Base-by-base conservation (phyloP, 2,329 filamentous ascomycete genomes). In the Hypoxylon sp. region DNA sequence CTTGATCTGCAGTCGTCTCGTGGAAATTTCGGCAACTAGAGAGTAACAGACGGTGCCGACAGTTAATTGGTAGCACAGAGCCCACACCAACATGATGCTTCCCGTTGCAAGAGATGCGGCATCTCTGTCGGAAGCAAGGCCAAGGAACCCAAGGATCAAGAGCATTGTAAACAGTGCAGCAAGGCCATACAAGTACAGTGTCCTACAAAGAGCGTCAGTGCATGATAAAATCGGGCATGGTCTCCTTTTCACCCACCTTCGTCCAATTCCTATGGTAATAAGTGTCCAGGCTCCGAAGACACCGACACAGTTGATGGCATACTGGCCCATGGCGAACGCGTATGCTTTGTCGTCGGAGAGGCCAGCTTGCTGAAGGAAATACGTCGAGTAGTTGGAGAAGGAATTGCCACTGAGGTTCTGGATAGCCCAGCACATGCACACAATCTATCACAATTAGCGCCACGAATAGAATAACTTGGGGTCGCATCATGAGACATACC, bases 31-130 rank as follows among this genome's bases (percentile, higher is more conserved):
- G 1, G 89, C 84, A 3, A 96, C 91, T 7, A 96, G 81, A 0
- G 90, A 94, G 73, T 95, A 96, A 71, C 88, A 91, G 5, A 96
- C 90, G 0, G 91, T 94, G 27, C 91, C 91, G 37, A 96, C 91
- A 0, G 90, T 89, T 36, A 93, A 78, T 69, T 96, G 90, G 73
- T 96, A 96, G 63, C 87, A 82, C 34, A 94, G 75, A 1, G 91
- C 87, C 88, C 88, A 94, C 47, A 86, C 71, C 23, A 94, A 78
- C 88, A 96, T 92, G 71, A 96, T 88, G 52, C 82, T 82, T n/a
- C 90, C 90, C 0, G 90, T 94, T 1, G 90, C 90, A 49, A 93
- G 75, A 3, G 88, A 88, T 1, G 80, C 84, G 59, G 83, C 70
- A 25, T 80, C 67, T 4, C 80, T 76, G 63, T 90, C 78, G 0